Evolutionary conservation across 495 filamentous ascomycete genomes (phyloP), one percentile per base, ranked within the genome.

Genomic region (Talaromyces stipitatus): DNA sequence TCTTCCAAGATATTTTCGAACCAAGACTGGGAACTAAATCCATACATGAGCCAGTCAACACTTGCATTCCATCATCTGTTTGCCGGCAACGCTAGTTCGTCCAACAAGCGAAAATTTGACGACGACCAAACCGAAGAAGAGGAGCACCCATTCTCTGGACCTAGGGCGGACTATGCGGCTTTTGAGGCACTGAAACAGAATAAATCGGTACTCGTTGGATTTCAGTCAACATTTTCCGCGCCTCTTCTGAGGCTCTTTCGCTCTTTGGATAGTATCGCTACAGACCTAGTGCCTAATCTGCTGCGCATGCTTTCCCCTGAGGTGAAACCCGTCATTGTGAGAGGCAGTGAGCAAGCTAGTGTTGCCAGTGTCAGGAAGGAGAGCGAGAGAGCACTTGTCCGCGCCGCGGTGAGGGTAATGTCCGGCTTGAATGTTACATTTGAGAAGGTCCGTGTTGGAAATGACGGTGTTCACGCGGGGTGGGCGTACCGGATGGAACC

Each of bases 401-500:
- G 78, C 54, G 78, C 88, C 23, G 88, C 91, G 6, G 91, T 94
- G 2, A 77, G 82, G 24, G 86, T 91, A 7, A 91, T 97, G 80
- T 74, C 76, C 10, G 86, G 87, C 23, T 76, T 91, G 46, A 86
- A 89, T 3, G 85, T 97, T 23, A 81, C 81, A 4, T 91, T 96
- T 70, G 88, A 95, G 62, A 85, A 84, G 62, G 86, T 86, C 2
- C 85, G 85, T 61, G 81, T 98, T 30, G 91, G 95, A 60, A 76
- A 75, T n/a, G 78, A 77, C 30, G 73, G 78, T 53, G 73, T 76
- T 51, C 63, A 79, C 60, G 71, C 75, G 60, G 76, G 83, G 61
- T 96, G 87, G 85, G 85, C 92, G 10, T 96, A 94, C 67, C 83
- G 94, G 29, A 94, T 98, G 92, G 92, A 97, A 63, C 94, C 94